Conservation (phyloP, 495 filamentous ascomycete genomes). For the Hyaloscypha bicolor region DNA sequence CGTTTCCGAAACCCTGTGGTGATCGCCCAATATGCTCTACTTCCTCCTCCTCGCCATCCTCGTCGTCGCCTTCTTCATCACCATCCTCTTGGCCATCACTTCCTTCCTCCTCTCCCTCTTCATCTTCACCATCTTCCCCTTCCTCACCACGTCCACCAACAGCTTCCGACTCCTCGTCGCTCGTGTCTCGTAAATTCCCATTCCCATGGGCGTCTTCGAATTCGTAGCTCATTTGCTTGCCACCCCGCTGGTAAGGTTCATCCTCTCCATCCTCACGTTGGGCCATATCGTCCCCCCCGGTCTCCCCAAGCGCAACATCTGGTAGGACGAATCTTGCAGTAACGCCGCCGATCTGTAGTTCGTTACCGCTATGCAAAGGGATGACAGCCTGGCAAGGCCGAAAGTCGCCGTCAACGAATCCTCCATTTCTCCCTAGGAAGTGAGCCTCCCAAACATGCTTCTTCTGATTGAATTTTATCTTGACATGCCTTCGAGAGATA, state of each 20-base stretch:
- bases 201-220: constrained; percentile 63
- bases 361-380: constrained; percentile 69
- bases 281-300: constrained; percentile 58
- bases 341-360: constrained; percentile 79
- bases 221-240: constrained; percentile 64
- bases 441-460: constrained; percentile 76
- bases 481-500: constrained; percentile 86
- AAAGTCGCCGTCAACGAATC: constrained; percentile 78
- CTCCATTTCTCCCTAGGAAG: constrained; percentile 82
- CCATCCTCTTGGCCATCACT: constrained; percentile 13
- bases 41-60: constrained; percentile 25
- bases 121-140: constrained; percentile 32
- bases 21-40: constrained; percentile 32
- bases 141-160: constrained; percentile 36
- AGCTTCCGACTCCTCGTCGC: constrained; percentile 43
- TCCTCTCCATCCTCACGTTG: constrained; percentile 33
- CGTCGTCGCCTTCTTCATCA: constrained; percentile 16
- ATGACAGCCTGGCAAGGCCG: constrained; percentile 61
- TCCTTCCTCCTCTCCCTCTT: constrained; percentile 15
- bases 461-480: constrained; percentile 78
- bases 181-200: constrained; percentile 49
- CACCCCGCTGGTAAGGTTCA: constrained; percentile 52
- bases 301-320: constrained; percentile 68
- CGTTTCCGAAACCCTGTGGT: constrained; percentile 43
- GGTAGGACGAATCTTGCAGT: constrained; percentile 74